Conservation (phyloP, 2,329 filamentous ascomycete genomes). For the Elsinoe batatas region DNA sequence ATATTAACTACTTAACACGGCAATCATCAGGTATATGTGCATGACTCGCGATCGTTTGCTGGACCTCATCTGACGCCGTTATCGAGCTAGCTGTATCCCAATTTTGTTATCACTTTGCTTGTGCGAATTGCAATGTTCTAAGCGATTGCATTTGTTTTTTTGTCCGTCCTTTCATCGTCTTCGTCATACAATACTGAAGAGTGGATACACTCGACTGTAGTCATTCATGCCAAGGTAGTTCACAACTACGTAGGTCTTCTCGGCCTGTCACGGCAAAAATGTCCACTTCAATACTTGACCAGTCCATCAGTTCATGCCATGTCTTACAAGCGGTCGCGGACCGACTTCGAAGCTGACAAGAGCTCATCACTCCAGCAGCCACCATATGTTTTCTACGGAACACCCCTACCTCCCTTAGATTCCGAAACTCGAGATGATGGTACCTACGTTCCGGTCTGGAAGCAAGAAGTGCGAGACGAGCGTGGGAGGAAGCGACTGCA, state of each 20-base stretch:
- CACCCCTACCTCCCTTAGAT: slow-evolving; percentile 69
- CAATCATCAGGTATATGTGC: no score
- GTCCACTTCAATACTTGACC: slow-evolving; percentile 17
- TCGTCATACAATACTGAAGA: no score
- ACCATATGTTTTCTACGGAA: slow-evolving; percentile 72
- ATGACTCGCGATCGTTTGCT: background rate
- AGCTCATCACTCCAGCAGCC: slow-evolving; percentile 43
- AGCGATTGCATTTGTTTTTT: no score
- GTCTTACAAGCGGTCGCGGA: slow-evolving; percentile 70
- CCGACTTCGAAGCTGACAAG: slow-evolving; percentile 59
- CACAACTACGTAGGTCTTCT: slow-evolving; percentile 7
- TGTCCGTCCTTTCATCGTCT: no score
- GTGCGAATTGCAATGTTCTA: no score
- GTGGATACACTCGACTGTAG: no score
- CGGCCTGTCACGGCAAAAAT: slow-evolving; percentile 3
- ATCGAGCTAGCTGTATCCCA: background rate
- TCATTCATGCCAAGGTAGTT: slow-evolving; percentile 6
- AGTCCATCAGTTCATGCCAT: slow-evolving; percentile 36
- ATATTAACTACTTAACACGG: no score
- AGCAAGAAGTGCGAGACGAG: slow-evolving; percentile 94
- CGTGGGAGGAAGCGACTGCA: slow-evolving; percentile 82
- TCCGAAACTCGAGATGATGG: slow-evolving; percentile 75
- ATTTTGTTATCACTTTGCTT: no score
- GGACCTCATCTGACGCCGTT: background rate
- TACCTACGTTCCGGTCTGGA: slow-evolving; percentile 90